Evolutionary conservation across 2,329 filamentous ascomycete genomes (phyloP).

Genomic region (Hypomyces perniciosus): DNA sequence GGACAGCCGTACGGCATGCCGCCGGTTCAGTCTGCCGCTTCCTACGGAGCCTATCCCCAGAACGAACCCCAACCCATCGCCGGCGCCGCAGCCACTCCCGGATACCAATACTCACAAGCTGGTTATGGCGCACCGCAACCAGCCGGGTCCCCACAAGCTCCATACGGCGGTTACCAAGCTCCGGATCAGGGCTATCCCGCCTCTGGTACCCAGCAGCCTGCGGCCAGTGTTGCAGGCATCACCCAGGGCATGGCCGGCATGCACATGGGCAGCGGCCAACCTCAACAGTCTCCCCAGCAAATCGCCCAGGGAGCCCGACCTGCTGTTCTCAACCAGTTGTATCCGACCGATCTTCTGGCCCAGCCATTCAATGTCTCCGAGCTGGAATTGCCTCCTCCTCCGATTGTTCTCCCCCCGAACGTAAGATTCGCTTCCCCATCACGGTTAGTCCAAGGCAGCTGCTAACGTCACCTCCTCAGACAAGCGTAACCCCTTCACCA

Average conservation of each 20-base stretch:
- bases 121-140: conserved; percentile 40
- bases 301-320: conserved; percentile 34
- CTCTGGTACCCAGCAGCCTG: conserved; percentile 34
- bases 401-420: conserved; percentile 85
- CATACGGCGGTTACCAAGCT: conserved; percentile 28
- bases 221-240: conserved; percentile 60
- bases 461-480: conserved; percentile 48
- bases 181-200: conserved; percentile 61
- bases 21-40: conserved; percentile 37
- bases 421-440: conserved; percentile 46
- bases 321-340: conserved; percentile 73
- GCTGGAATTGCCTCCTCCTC: conserved; percentile 83
- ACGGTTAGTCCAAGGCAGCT: neutral
- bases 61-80: conserved; percentile 37
- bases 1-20: conserved; percentile 42
- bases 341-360: conserved; percentile 83
- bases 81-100: conserved; percentile 27
- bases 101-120: conserved; percentile 37
- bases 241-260: conserved; percentile 84
- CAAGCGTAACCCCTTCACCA: conserved; percentile 85
- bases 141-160: conserved; percentile 34
- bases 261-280: conserved; percentile 54
- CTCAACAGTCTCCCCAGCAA: conserved; percentile 37
- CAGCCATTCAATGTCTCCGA: conserved; percentile 93
- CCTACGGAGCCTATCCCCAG: conserved; percentile 56